A percentile compares a stretch with the other conserved stretches of the same genome.
These are phyloP conservation scores for Microbotryum intermedium DNA, from an alignment of 1,284 basidiomycete species.

Conservation along the genomic window DNA sequence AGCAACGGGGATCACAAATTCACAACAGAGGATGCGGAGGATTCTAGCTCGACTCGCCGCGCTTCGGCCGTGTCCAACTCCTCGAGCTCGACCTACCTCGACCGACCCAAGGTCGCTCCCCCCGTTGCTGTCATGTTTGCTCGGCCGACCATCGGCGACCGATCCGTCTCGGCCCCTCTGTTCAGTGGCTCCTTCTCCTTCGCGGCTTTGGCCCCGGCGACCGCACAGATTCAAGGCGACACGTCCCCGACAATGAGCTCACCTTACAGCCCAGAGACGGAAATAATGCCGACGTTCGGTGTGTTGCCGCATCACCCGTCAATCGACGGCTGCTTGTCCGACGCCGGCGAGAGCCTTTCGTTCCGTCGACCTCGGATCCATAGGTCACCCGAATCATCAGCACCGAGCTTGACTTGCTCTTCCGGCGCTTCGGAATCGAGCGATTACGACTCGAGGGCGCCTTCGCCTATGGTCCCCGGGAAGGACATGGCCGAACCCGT, in stretches of 20 bases:
- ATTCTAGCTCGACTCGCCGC: slow-evolving; percentile 1
- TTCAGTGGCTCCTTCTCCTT: slow-evolving; percentile 1
- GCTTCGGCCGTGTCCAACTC: slow-evolving; percentile 9
- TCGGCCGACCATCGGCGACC: slow-evolving; percentile 20
- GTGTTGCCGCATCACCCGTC: no score
- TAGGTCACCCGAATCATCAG: no score
- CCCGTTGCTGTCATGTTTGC: not conserved
- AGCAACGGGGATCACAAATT: not conserved
- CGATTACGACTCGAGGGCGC: no score
- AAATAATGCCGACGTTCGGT: no score
- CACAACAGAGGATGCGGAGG: not conserved
- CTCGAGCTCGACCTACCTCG: slow-evolving; percentile 5
- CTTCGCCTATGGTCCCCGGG: no score
- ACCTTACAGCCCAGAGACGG: no score
- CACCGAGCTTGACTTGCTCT: no score
- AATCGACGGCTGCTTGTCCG: no score
- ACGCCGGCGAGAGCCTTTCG: no score
- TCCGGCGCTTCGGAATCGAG: no score
- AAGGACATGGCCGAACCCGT: no score
- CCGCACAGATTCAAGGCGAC: slow-evolving; percentile 6
- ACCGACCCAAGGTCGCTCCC: not conserved
- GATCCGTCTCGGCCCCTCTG: slow-evolving; percentile 22
- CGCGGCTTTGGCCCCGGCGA: not conserved
- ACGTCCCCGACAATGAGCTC: slow-evolving; percentile 11
- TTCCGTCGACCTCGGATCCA: no score